Percentiles rank a stretch among this genome's conserved stretches.
Evolutionary conservation across 73 alveolate species (phyloP).

Genomic region (Symbiodinium natans): DNA sequence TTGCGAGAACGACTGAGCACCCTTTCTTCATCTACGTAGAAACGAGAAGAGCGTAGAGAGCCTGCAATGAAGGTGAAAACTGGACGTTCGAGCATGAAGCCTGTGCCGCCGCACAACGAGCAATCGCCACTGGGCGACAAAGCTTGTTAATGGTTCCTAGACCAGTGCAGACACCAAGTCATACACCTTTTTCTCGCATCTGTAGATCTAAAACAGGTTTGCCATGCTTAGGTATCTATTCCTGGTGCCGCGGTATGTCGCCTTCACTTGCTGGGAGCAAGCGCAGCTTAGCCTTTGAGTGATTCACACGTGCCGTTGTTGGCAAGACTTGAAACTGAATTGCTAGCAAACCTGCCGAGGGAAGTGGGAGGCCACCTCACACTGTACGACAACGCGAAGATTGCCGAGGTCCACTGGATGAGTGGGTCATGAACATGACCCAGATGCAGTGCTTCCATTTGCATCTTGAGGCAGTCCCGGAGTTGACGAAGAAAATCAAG

Average conservation of each 20-base stretch:
- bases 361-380: not conserved
- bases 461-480: not conserved
- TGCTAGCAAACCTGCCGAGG: too few relatives aligned
- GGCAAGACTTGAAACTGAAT: too few relatives aligned
- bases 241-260: not conserved
- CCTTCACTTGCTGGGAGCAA: not conserved
- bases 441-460: not conserved
- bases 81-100: not conserved
- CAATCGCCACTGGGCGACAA: too few relatives aligned
- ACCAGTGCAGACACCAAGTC: too few relatives aligned
- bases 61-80: not conserved
- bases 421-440: not conserved
- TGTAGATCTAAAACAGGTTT: too few relatives aligned
- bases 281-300: not conserved
- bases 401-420: not conserved
- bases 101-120: not conserved
- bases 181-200: too few relatives aligned
- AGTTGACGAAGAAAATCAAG: not conserved
- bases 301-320: too few relatives aligned
- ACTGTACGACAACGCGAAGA: not conserved
- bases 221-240: not conserved
- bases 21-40: too few relatives aligned
- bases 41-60: too few relatives aligned
- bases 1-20: too few relatives aligned
- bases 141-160: too few relatives aligned